Evolutionary conservation across 2,329 filamentous ascomycete species (phyloP), one percentile per base, ranked within the genome.

Genomic region (Talaromyces sp.): DNA sequence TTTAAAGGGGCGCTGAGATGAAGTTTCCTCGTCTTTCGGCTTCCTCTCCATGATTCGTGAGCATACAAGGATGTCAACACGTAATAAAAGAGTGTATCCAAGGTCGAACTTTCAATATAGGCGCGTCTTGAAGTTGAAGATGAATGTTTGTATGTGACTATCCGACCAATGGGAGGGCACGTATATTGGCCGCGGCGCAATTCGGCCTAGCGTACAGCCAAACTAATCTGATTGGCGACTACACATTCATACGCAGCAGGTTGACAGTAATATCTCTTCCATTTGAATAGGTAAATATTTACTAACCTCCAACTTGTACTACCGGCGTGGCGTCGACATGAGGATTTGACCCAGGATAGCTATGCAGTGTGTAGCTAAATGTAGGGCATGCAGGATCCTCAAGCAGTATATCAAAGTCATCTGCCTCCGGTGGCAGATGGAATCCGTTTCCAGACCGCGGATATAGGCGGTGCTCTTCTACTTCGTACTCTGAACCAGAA

Each of bases 391-490:
- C 71, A 47, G 84, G 82, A 59, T 87, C 85, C 69, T 90, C 88
- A 8, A 87, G 83, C 27, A 90, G 73, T 79, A 87, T 88, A 65
- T 86, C 81, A 45, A 88, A 69, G 71, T 90, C 87, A 31, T 86
- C 83, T 19, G 80, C 81, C 68, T 89, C 85, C 0, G 83, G 81
- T 7, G 84, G 81, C 22, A 89, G 72, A 27, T 81, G 83, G 33
- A 90, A 78, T 1, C 88, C 88, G 63, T 87, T 83, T 1, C 88
- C 88, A 7, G 87, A 80, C 67, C 84, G 84, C 0, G 87, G 87
- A 69, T 90, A 90, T 50, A 87, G 82, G 33, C 85, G 83, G 70
- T 87, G 86, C 54, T 85, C 84, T 41, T 81, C 78, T 56, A 86
- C 83, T 67, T 73, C 73, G 35, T 73, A 72, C 43, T 72, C 73